Evolutionary conservation across 2,329 filamentous ascomycete genomes (phyloP).

Genomic region (Phialophora tarda): DNA sequence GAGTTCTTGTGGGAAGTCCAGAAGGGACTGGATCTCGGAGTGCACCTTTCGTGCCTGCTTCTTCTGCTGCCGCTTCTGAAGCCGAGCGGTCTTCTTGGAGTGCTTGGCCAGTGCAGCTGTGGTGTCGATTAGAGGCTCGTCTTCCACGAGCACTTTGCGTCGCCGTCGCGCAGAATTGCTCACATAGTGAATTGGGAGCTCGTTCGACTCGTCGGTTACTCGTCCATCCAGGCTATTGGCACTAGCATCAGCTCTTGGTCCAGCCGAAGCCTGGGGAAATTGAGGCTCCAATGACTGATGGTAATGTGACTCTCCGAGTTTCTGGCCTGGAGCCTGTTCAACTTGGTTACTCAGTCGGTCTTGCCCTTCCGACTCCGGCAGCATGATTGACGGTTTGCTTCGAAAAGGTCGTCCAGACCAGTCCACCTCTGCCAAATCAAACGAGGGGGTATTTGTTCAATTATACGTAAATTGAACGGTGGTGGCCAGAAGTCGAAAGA

Average conservation of each 20-base stretch:
- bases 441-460: neutral
- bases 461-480: neutral
- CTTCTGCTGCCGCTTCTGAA: constrained; percentile 33
- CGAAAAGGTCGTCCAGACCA: neutral
- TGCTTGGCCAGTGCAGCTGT: constrained; percentile 33
- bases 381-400: neutral
- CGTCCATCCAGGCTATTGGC: neutral
- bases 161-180: constrained; percentile 8
- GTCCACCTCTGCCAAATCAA: neutral
- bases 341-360: neutral
- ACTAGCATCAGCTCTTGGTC: neutral
- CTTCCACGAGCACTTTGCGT: constrained; percentile 14
- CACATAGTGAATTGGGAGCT: constrained; percentile 15
- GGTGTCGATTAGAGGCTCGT: constrained; percentile 37
- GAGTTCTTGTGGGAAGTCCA: constrained; percentile 37
- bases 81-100: constrained; percentile 37
- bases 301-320: neutral
- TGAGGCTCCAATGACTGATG: neutral
- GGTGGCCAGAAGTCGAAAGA: neutral
- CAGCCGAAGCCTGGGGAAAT: neutral
- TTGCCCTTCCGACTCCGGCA: neutral
- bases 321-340: neutral
- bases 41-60: constrained; percentile 31
- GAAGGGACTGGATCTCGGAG: constrained; percentile 32
- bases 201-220: neutral